Base-by-base conservation (phyloP, 441 rosid genomes). In the Erodium trifolium region DNA sequence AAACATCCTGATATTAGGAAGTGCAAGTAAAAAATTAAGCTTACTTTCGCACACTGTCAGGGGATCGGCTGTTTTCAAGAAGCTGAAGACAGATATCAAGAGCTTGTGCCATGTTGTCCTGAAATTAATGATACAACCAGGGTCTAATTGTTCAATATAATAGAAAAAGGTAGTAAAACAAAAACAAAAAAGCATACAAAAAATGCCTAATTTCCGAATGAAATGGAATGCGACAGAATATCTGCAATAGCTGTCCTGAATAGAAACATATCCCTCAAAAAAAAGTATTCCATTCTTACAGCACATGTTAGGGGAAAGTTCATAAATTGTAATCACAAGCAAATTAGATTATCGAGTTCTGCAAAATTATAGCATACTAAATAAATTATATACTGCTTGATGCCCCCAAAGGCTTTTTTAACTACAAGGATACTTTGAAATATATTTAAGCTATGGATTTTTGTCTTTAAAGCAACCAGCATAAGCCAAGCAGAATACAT, bases 21-120 rank as follows among this genome's bases (percentile, higher is more conserved):
- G 29, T 72, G 43, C 23, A 63, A 18, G 62, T 65, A 71, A 63
- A 79, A 51, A 67, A 31, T 68, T 39, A 49, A 70, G 85, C 96
- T 85, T 88, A 93, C 99, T 91, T 93, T 77, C 89, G 80, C 77
- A 94, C 99, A 81, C 92, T 91, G 73, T 91, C 98, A 72, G 91
- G 82, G 68, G 90, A 82, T 71, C 88, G 82, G 73, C 79, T 87
- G 80, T 81, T 87, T 76, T 94, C 99, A 83, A 94, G 88, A 84
- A 92, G 97, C 79, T 86, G 89, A 82, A 94, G 99, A 80, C 99
- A 94, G 76, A 90, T 87, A 69, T 87, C 84, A 72, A 94, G 94
- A 51, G 90, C 98, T 78, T 84, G 87, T 72, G 90, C 89, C 97
- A 93, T 91, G 72, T 86, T 82, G 66, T 81, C 96, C 99, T 93